Conservation (phyloP, 2,329 filamentous ascomycete genomes). For the Trichoderma harzianum region DNA sequence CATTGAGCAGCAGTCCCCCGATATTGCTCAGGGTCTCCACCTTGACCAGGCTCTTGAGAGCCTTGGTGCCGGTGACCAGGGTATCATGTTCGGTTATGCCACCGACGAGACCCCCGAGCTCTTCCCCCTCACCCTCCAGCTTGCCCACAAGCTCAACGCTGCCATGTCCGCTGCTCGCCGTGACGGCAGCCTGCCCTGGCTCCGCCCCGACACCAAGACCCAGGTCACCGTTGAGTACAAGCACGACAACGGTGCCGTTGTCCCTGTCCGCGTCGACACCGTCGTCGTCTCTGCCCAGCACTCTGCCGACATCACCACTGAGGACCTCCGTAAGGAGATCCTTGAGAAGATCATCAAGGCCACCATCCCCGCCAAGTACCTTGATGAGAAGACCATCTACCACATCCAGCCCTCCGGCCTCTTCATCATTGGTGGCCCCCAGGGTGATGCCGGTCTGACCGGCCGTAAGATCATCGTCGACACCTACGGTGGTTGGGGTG, state of each 20-base stretch:
- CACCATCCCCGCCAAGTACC: conserved; percentile 87
- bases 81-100: conserved; percentile 99
- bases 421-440: conserved; percentile 98
- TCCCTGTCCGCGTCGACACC: conserved; percentile 90
- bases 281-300: conserved; percentile 97
- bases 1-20: conserved; percentile 98
- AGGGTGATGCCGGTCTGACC: conserved; percentile 97
- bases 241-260: conserved; percentile 89
- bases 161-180: conserved; percentile 89
- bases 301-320: conserved; percentile 80
- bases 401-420: conserved; percentile 98
- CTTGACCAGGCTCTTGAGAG: conserved; percentile 97
- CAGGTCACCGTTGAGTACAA: conserved; percentile 99
- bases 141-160: conserved; percentile 95
- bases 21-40: conserved; percentile 98
- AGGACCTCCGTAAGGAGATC: conserved; percentile 90
- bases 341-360: conserved; percentile 96
- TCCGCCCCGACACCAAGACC: conserved; percentile 98
- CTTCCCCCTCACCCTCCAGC: conserved; percentile 87
- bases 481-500: conserved; percentile 99
- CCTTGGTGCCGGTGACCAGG: conserved; percentile 98
- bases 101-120: conserved; percentile 98
- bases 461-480: conserved; percentile 99
- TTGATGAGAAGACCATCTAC: conserved; percentile 92
- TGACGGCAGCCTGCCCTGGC: conserved; percentile 84